Percentiles rank a stretch among this genome's conserved stretches.
Evolutionary conservation across 345 rosid species (phyloP).

Genomic region (Syzygium jambos): DNA sequence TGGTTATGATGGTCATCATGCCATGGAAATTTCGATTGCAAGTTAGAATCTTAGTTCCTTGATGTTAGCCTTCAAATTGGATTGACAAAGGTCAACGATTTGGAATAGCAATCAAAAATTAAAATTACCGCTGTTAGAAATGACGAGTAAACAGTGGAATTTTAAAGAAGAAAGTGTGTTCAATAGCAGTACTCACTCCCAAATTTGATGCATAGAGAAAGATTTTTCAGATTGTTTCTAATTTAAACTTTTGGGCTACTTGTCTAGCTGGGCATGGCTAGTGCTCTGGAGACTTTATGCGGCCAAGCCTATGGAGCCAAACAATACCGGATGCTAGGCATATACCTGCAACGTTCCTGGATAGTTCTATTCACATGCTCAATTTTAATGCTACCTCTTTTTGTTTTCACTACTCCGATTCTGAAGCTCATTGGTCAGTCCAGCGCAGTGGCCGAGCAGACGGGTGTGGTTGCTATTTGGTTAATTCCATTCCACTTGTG

Average conservation of each 20-base stretch:
- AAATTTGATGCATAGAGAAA: not conserved
- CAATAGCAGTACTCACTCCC: not conserved
- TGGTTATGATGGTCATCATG: not conserved
- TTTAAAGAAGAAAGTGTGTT: not conserved
- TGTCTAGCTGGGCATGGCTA: slow-evolving; percentile 49
- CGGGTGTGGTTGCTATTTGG: slow-evolving; percentile 45
- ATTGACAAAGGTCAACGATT: not conserved
- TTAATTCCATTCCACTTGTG: slow-evolving; percentile 47
- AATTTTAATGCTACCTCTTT: slow-evolving; percentile 32
- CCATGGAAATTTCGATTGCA: not conserved
- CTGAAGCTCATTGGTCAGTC: slow-evolving; percentile 49
- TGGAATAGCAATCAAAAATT: not conserved
- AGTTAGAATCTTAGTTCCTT: not conserved
- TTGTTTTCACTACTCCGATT: slow-evolving; percentile 32
- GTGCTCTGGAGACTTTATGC: slow-evolving; percentile 48
- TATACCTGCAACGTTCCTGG: slow-evolving; percentile 52
- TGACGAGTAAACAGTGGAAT: not conserved
- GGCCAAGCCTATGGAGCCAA: slow-evolving; percentile 56
- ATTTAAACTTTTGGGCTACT: not conserved
- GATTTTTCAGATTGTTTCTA: not conserved
- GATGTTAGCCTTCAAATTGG: not conserved
- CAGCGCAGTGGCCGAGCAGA: slow-evolving; percentile 30
- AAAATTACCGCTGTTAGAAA: not conserved
- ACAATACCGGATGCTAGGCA: slow-evolving; percentile 32
- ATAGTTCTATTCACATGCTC: slow-evolving; percentile 33